phyloP scores from a whole-genome alignment of 192 early-diverging fungal genomes.

The Powellomyces hirtus region DNA sequence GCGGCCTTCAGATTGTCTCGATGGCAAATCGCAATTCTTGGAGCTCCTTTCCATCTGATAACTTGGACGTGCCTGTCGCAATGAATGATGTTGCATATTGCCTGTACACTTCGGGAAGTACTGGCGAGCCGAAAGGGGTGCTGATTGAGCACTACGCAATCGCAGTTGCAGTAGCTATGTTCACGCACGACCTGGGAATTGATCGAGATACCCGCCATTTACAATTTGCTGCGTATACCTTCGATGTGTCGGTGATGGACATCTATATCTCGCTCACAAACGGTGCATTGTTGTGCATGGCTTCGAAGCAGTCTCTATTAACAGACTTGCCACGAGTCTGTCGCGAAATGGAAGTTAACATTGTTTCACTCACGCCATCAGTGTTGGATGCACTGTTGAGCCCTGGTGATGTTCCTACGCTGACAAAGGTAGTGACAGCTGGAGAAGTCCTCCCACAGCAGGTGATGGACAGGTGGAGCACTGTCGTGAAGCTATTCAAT shows the following conservation, averaged over 20 bases:
- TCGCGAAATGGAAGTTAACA: not conserved
- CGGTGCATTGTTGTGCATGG: slow-evolving; percentile 10
- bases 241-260: slow-evolving; percentile 3
- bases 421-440: not conserved
- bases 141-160: not conserved
- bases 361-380: not conserved
- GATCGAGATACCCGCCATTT: not conserved
- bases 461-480: not conserved
- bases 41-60: not conserved
- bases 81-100: not conserved
- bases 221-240: slow-evolving; percentile 3
- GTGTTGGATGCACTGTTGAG: not conserved
- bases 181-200: not conserved
- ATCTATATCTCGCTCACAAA: not conserved
- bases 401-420: not conserved
- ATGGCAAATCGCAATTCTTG: not conserved
- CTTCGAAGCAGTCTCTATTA: not conserved
- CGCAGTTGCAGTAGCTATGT: no score
- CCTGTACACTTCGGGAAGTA: not conserved
- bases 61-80: not conserved
- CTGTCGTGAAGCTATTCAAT: not conserved
- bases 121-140: not conserved
- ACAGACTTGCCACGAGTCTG: not conserved
- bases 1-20: not conserved
- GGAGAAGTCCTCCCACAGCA: not conserved